phyloP scores from a whole-genome alignment of 352 stramenopile genomes.

The Phytophthora podocarpi region DNA sequence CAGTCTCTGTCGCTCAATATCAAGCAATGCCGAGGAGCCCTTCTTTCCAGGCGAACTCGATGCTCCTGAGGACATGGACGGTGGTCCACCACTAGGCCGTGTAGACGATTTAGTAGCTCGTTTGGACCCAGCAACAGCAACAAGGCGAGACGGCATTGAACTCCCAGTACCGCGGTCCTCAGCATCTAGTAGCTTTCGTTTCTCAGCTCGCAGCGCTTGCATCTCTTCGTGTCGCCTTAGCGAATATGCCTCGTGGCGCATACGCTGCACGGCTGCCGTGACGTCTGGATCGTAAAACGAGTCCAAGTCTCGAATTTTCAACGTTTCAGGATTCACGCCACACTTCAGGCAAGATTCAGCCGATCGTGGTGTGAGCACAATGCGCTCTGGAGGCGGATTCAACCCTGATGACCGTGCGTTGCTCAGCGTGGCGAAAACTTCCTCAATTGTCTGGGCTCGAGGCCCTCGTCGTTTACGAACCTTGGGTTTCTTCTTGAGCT shows the following conservation, averaged over 20 bases:
- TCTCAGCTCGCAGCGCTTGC: slow-evolving; percentile 81
- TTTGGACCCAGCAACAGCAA: slow-evolving; percentile 10
- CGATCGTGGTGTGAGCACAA: slow-evolving; percentile 88
- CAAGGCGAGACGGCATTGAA: slow-evolving; percentile 5
- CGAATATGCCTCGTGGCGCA: slow-evolving; percentile 94
- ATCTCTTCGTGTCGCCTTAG: slow-evolving; percentile 92
- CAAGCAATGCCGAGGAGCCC: slow-evolving; percentile 48
- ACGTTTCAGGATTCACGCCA: slow-evolving; percentile 92
- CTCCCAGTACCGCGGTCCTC: slow-evolving; percentile 34
- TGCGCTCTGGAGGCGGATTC: slow-evolving; percentile 71
- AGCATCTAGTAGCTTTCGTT: slow-evolving; percentile 67
- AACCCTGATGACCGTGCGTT: slow-evolving; percentile 69
- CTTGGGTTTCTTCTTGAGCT: slow-evolving; percentile 50
- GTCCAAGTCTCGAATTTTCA: slow-evolving; percentile 92
- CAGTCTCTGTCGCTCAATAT: slow-evolving; percentile 72
- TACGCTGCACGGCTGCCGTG: slow-evolving; percentile 85
- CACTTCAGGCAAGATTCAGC: slow-evolving; percentile 90
- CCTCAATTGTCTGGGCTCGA: slow-evolving; percentile 71
- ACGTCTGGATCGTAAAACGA: slow-evolving; percentile 89
- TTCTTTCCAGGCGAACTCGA: slow-evolving; percentile 28
- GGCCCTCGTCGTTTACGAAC: slow-evolving; percentile 66
- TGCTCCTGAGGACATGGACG: slow-evolving; percentile 8
- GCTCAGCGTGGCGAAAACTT: slow-evolving; percentile 80
- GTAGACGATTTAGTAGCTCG: slow-evolving; percentile 16
- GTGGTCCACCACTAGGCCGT: neutral